phyloP scores from a whole-genome alignment of 2,329 filamentous ascomycete genomes.

The Zasmidium cellare region DNA sequence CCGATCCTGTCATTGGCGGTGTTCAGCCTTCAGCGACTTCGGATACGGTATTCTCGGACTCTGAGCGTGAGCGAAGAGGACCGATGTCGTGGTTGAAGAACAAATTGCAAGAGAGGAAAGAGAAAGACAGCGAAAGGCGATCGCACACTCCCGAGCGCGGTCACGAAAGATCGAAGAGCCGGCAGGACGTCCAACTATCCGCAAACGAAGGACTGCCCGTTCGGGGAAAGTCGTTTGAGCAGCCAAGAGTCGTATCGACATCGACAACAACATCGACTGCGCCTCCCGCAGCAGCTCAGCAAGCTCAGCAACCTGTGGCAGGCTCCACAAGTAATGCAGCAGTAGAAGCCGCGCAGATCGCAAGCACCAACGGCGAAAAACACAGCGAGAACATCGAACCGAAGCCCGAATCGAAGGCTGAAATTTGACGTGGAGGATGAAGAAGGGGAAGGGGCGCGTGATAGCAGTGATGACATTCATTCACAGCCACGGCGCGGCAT shows the following conservation, averaged over 20 bases:
- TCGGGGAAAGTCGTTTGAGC: conserved; percentile 25
- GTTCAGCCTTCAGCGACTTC: conserved; percentile 25
- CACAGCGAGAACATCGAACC: conserved; percentile 2
- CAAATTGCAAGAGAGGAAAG: conserved; percentile 62
- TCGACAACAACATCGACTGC: background rate
- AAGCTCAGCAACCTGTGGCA: background rate
- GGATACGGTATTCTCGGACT: conserved; percentile 37
- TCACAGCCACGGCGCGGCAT: background rate
- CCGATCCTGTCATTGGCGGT: conserved; percentile 20
- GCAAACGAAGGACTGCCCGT: conserved; percentile 17
- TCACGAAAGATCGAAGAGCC: conserved; percentile 27
- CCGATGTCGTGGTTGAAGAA: conserved; percentile 66
- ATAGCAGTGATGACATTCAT: background rate
- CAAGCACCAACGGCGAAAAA: background rate
- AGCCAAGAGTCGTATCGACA: conserved; percentile 3
- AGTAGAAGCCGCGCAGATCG: background rate
- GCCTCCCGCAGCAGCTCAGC: background rate
- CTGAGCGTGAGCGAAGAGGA: conserved; percentile 56
- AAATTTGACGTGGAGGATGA: background rate
- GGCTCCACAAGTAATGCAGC: background rate
- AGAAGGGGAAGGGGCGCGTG: background rate
- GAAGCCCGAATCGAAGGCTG: background rate
- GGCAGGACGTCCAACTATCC: conserved; percentile 23
- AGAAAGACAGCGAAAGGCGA: conserved; percentile 53
- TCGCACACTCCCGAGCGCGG: conserved; percentile 38